Conservation (phyloP, 108 stramenopile species). For the Stephanodiscus minutulus region DNA sequence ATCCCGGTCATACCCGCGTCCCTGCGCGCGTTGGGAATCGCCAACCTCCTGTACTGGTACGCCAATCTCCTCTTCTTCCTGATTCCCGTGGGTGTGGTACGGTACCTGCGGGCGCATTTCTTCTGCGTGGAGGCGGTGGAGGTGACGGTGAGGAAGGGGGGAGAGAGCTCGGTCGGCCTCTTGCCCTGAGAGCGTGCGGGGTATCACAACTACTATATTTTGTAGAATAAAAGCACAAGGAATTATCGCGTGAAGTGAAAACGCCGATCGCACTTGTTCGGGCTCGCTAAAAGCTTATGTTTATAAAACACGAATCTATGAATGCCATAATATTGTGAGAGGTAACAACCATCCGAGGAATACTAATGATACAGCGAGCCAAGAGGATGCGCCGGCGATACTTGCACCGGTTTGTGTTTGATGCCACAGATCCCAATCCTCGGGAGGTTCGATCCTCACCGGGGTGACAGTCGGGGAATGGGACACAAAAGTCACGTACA, state of each 20-base stretch:
- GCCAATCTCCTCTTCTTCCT: constrained; percentile 71
- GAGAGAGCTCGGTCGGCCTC: constrained; percentile 69
- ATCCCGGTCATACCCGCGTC: constrained; percentile 25
- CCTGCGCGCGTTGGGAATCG: constrained; percentile 51
- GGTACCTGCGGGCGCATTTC: constrained; percentile 77
- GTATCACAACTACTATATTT: neutral
- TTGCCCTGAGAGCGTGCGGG: constrained; percentile 26
- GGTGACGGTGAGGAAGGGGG: constrained; percentile 61
- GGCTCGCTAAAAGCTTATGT: neutral
- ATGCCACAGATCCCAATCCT: constrained; percentile 13
- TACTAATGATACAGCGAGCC: neutral
- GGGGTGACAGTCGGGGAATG: constrained; percentile 43
- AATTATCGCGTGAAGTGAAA: no score
- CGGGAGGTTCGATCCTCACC: constrained; percentile 32
- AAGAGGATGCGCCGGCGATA: neutral
- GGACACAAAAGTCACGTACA: constrained; percentile 21
- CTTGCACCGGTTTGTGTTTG: neutral
- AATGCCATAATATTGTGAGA: neutral
- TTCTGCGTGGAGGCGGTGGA: constrained; percentile 75
- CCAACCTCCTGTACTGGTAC: constrained; percentile 67
- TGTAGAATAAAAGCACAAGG: neutral
- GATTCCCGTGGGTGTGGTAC: constrained; percentile 68
- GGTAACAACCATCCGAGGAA: neutral
- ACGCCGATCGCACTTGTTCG: neutral
- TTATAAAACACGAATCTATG: neutral